These are phyloP conservation scores for Parachaetomium inaequale DNA, from an alignment of 495 filamentous ascomycete species.

Conservation along the genomic window DNA sequence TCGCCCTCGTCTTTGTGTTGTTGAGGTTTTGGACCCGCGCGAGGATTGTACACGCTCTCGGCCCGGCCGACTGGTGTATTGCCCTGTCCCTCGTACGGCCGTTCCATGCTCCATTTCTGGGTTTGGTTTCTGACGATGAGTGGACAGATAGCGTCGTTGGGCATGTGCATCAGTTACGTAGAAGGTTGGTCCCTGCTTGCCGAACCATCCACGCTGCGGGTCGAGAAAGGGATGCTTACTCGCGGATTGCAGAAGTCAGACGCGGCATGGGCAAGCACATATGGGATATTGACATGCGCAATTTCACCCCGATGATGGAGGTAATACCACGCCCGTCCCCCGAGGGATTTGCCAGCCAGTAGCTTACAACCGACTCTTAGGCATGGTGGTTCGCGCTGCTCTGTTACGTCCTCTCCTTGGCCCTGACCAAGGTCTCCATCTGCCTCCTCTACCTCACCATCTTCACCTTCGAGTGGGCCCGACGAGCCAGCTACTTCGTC, in stretches of 20 bases:
- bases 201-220: neutral
- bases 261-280: slow-evolving; percentile 28
- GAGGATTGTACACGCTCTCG: slow-evolving; percentile 20
- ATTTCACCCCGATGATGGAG: slow-evolving; percentile 11
- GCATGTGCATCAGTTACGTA: neutral
- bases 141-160: slow-evolving; percentile 16
- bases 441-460: slow-evolving; percentile 31
- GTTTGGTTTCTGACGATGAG: neutral
- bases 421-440: slow-evolving; percentile 30
- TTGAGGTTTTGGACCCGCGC: slow-evolving; percentile 26
- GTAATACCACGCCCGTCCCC: neutral
- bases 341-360: neutral
- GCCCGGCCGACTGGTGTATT: slow-evolving; percentile 24
- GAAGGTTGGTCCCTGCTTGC: slow-evolving; percentile 12
- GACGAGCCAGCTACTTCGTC: slow-evolving; percentile 17
- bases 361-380: slow-evolving; percentile 8
- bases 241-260: slow-evolving; percentile 12
- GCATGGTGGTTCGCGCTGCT: slow-evolving; percentile 27
- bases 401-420: slow-evolving; percentile 20
- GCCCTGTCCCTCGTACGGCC: slow-evolving; percentile 17
- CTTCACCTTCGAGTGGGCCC: slow-evolving; percentile 28
- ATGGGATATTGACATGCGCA: slow-evolving; percentile 15
- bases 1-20: slow-evolving; percentile 25
- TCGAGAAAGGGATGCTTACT: neutral
- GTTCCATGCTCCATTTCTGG: neutral